phyloP scores from a whole-genome alignment of 768 basidiomycete species.

The Suillus fuscotomentosus region DNA sequence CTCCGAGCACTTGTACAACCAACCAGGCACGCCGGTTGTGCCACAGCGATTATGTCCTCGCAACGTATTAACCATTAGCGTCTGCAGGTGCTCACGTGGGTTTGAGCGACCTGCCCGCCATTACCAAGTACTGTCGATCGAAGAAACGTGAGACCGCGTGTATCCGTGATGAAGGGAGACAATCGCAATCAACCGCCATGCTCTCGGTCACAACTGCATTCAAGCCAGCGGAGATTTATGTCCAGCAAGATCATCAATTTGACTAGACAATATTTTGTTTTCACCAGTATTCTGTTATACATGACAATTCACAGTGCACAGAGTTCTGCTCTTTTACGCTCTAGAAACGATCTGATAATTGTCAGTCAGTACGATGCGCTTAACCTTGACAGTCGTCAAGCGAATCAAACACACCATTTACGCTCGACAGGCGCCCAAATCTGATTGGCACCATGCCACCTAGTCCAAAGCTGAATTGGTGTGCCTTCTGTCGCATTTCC shows the following conservation, averaged over 20 bases:
- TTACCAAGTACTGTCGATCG: not conserved
- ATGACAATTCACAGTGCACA: not conserved
- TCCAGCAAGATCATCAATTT: not conserved
- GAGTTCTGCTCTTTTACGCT: not conserved
- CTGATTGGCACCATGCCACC: conserved; percentile 52
- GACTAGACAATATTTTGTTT: not conserved
- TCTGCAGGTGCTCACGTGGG: not conserved
- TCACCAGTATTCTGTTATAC: not conserved
- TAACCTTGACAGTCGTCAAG: too few relatives aligned
- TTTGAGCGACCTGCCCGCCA: not conserved
- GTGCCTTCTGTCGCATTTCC: conserved; percentile 47
- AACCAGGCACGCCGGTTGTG: not conserved
- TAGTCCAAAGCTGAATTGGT: conserved; percentile 45
- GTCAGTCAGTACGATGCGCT: not conserved
- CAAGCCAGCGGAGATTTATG: not conserved
- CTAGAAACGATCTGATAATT: not conserved
- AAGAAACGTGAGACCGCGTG: too few relatives aligned
- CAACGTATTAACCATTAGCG: not conserved
- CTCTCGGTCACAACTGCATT: too few relatives aligned
- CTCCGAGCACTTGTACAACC: not conserved
- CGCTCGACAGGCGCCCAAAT: conserved; percentile 42
- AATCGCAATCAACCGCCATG: too few relatives aligned
- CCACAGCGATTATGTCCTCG: not conserved
- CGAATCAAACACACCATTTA: not conserved
- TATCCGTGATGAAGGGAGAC: not conserved